Percentiles rank a stretch among this genome's conserved stretches.
phyloP scores from a whole-genome alignment of 2,329 filamentous ascomycete genomes.

The Fusarium guadeloupense region DNA sequence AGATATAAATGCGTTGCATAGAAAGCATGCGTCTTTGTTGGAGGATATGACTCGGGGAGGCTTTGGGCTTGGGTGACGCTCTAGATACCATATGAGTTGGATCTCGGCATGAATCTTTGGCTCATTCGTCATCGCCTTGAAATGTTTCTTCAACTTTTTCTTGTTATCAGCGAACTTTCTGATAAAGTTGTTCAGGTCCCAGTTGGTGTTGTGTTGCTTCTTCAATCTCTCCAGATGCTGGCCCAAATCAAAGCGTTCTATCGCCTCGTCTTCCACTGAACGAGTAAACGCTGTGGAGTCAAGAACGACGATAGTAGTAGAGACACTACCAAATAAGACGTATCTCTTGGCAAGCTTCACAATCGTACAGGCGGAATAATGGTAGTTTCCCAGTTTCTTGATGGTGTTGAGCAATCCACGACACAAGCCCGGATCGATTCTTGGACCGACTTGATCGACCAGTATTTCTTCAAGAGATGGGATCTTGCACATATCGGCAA shows the following conservation, averaged over 20 bases:
- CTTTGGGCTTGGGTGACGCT: background rate
- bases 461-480: constrained; percentile 5
- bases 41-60: constrained; percentile 33
- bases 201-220: background rate
- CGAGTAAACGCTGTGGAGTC: background rate
- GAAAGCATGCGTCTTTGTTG: constrained; percentile 34
- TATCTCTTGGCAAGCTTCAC: constrained; percentile 8
- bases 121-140: background rate
- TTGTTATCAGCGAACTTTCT: background rate
- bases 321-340: background rate
- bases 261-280: background rate
- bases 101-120: constrained; percentile 37
- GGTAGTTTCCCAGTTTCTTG: constrained; percentile 29
- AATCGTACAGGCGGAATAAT: constrained; percentile 10
- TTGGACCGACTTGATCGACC: background rate
- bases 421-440: background rate
- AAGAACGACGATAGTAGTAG: background rate
- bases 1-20: constrained; percentile 33
- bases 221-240: background rate
- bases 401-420: constrained; percentile 16
- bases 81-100: constrained; percentile 33
- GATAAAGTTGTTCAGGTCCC: background rate
- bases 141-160: background rate
- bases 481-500: constrained; percentile 5
- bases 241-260: background rate